Percentiles rank a stretch among this genome's conserved stretches.
phyloP scores from a whole-genome alignment of 495 filamentous ascomycete species.

The Neurospora tetrasperma region DNA sequence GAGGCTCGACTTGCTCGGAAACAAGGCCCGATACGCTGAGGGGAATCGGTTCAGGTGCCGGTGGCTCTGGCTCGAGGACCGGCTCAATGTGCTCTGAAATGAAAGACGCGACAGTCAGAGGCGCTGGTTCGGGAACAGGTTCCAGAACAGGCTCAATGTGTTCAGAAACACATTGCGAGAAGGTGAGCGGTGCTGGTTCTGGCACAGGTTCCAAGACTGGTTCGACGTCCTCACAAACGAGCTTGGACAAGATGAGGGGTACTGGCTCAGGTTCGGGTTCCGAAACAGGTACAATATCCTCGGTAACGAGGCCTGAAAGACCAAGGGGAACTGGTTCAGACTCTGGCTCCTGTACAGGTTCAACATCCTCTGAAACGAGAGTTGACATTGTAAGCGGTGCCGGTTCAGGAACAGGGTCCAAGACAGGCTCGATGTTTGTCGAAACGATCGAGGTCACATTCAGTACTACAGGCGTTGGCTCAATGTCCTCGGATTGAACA shows the following conservation, averaged over 20 bases:
- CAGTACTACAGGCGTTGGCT: slow-evolving; percentile 5
- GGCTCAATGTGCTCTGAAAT: slow-evolving; percentile 21
- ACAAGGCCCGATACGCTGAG: slow-evolving; percentile 10
- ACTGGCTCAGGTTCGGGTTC: slow-evolving; percentile 7
- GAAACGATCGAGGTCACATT: slow-evolving; percentile 13
- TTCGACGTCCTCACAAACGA: slow-evolving; percentile 10
- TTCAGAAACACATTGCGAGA: slow-evolving; percentile 11
- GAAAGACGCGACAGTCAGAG: slow-evolving; percentile 16
- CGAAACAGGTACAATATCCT: slow-evolving; percentile 8
- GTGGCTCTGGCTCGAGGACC: slow-evolving; percentile 12
- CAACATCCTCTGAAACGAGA: slow-evolving; percentile 19
- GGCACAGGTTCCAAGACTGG: slow-evolving; percentile 5
- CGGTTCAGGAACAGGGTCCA: slow-evolving; percentile 9
- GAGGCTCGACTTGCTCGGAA: slow-evolving; percentile 13
- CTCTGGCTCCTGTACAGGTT: slow-evolving; percentile 15
- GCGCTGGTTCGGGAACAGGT: slow-evolving; percentile 7
- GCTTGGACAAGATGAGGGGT: slow-evolving; percentile 8
- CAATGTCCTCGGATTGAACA: slow-evolving; percentile 21
- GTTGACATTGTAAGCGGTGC: slow-evolving; percentile 15
- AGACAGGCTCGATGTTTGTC: slow-evolving; percentile 16
- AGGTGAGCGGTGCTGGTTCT: slow-evolving; percentile 2
- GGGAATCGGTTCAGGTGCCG: slow-evolving; percentile 1
- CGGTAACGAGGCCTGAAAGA: neutral
- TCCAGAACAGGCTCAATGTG: slow-evolving; percentile 18
- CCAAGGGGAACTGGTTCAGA: slow-evolving; percentile 11